Percentiles rank a stretch among this genome's conserved stretches.
Evolutionary conservation across 2,329 filamentous ascomycete species (phyloP).

Genomic region (Pseudohalonectria lignicola): DNA sequence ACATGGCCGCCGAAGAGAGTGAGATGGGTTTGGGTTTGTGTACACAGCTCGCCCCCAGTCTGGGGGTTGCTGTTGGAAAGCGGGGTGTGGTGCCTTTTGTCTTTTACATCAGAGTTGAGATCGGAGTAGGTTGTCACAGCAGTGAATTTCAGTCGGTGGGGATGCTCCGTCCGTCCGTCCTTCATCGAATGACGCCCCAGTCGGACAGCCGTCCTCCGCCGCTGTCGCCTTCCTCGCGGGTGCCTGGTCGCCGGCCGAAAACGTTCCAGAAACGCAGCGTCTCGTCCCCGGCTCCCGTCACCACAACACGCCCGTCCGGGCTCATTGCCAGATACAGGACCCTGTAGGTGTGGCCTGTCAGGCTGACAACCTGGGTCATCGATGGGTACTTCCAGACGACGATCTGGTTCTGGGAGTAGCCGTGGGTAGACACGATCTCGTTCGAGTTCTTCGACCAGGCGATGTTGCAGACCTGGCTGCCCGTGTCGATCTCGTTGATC

Average conservation of each 20-base stretch:
- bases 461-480: slow-evolving; percentile 96
- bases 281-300: slow-evolving; percentile 93
- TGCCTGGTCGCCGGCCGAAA: slow-evolving; percentile 72
- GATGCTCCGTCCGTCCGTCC: not conserved
- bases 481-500: slow-evolving; percentile 86
- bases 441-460: slow-evolving; percentile 97
- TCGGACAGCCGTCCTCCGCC: slow-evolving; percentile 54
- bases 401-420: slow-evolving; percentile 96
- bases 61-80: too few species aligned
- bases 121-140: too few species aligned
- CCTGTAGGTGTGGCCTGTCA: slow-evolving; percentile 85
- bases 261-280: slow-evolving; percentile 95
- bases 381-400: slow-evolving; percentile 99
- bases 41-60: too few species aligned
- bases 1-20: too few species aligned
- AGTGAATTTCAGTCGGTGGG: not conserved
- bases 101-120: too few species aligned
- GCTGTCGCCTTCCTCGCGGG: slow-evolving; percentile 58
- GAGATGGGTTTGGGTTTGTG: too few species aligned
- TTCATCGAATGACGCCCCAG: slow-evolving; percentile 72
- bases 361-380: slow-evolving; percentile 91
- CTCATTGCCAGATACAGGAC: slow-evolving; percentile 97
- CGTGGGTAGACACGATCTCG: slow-evolving; percentile 93
- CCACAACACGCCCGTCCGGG: slow-evolving; percentile 84
- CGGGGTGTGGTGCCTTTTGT: too few species aligned